Evolutionary conservation across 768 basidiomycete species (phyloP).

Genomic region (Galerina sulciceps): DNA sequence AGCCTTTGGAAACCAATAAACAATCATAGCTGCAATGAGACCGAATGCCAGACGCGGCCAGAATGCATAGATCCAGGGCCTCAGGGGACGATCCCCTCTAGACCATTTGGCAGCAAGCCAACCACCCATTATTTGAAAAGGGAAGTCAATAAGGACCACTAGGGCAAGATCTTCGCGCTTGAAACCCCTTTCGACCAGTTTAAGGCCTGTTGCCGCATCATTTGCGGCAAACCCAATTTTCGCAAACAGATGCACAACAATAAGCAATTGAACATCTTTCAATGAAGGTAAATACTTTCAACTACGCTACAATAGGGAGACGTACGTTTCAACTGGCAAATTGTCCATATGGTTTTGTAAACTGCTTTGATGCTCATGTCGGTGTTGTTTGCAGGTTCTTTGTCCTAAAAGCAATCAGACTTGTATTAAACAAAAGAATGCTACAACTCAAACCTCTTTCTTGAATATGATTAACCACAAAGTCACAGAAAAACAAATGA

Average conservation of each 20-base stretch:
- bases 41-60: slow-evolving; percentile 85
- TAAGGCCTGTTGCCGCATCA: slow-evolving; percentile 88
- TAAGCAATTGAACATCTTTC: slow-evolving; percentile 87
- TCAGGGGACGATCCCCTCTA: slow-evolving; percentile 73
- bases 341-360: slow-evolving; percentile 94
- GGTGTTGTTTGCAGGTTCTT: slow-evolving; percentile 69
- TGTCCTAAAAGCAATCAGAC: slow-evolving; percentile 53
- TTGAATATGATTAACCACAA: slow-evolving; percentile 87
- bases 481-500: slow-evolving; percentile 84
- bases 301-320: slow-evolving; percentile 24
- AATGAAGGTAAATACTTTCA: slow-evolving; percentile 2
- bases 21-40: slow-evolving; percentile 71
- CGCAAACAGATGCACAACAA: slow-evolving; percentile 85
- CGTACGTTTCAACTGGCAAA: slow-evolving; percentile 87
- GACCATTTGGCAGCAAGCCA: slow-evolving; percentile 96
- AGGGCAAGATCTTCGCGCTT: slow-evolving; percentile 95
- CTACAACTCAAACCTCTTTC: slow-evolving; percentile 68
- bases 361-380: slow-evolving; percentile 92
- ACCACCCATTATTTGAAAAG: slow-evolving; percentile 94
- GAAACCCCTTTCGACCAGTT: slow-evolving; percentile 96
- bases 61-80: slow-evolving; percentile 91
- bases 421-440: background rate
- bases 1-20: slow-evolving; percentile 82
- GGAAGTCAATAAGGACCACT: slow-evolving; percentile 95
- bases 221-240: slow-evolving; percentile 96